phyloP scores from a whole-genome alignment of 495 filamentous ascomycete genomes.

The Xylaria acuta region DNA sequence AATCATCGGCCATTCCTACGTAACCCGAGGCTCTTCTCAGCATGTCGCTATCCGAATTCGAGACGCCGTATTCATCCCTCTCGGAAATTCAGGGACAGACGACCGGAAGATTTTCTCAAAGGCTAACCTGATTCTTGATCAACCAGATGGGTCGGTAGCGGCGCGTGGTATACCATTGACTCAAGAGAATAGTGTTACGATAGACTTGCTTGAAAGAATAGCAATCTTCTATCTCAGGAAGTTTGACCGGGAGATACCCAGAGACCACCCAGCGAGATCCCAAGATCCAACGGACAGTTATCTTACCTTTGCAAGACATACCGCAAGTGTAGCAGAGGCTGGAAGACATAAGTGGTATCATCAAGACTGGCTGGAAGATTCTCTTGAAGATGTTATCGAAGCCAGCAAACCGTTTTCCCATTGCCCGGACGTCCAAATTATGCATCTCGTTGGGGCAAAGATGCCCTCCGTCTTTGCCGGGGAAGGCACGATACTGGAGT shows the following conservation, averaged over 20 bases:
- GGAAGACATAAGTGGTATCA: constrained; percentile 27
- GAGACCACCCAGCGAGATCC: constrained; percentile 21
- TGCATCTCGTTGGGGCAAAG: constrained; percentile 41
- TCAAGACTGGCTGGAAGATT: constrained; percentile 46
- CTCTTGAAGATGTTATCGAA: constrained; percentile 33
- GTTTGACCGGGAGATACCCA: constrained; percentile 28
- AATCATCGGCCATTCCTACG: constrained; percentile 37
- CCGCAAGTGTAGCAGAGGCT: background rate
- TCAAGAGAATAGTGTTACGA: background rate
- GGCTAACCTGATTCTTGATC: background rate
- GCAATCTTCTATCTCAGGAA: constrained; percentile 29
- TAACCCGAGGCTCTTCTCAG: constrained; percentile 25
- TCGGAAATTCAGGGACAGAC: background rate
- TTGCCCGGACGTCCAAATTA: constrained; percentile 26
- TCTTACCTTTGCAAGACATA: constrained; percentile 26
- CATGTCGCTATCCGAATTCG: constrained; percentile 38
- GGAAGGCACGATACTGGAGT: constrained; percentile 45
- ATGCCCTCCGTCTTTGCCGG: constrained; percentile 41
- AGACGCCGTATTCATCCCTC: constrained; percentile 24
- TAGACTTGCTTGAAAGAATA: constrained; percentile 18
- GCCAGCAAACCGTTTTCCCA: constrained; percentile 17
- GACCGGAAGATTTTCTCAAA: constrained; percentile 25
- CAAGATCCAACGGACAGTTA: constrained; percentile 18
- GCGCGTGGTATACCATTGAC: constrained; percentile 5
- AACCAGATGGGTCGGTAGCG: background rate